Percentiles rank a stretch among this genome's conserved stretches.
Conservation (phyloP, 1,284 basidiomycete species). For the Ceratobasidium sp. region DNA sequence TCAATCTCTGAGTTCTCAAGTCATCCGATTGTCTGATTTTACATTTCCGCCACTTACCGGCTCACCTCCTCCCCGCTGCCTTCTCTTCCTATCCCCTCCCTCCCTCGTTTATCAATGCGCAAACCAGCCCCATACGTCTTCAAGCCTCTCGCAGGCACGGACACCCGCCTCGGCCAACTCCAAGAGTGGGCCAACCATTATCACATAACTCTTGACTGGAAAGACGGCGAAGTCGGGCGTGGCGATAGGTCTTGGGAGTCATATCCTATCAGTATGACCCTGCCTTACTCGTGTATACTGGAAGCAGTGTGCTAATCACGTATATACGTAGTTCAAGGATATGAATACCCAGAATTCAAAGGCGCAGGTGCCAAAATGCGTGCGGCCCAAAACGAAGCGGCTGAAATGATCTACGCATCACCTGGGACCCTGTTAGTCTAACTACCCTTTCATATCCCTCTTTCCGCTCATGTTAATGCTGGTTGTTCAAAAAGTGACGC, state of each 20-base stretch:
- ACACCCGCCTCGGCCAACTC: slow-evolving; percentile 3
- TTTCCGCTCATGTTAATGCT: no score
- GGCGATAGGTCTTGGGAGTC: background rate
- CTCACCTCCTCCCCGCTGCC: no score
- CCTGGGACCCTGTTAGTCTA: slow-evolving; percentile 22
- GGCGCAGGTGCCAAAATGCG: background rate
- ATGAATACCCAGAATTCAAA: slow-evolving; percentile 8
- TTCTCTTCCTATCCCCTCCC: no score
- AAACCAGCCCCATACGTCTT: background rate
- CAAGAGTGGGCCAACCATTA: slow-evolving; percentile 26
- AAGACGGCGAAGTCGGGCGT: background rate
- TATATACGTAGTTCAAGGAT: slow-evolving; percentile 24
- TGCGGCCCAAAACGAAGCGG: background rate
- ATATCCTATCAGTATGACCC: slow-evolving; percentile 27
- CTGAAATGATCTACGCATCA: slow-evolving; percentile 9
- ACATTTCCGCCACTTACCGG: no score
- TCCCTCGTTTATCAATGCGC: background rate
- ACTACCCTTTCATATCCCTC: no score
- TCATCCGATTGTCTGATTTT: no score
- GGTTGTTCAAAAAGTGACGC: no score
- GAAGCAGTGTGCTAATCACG: background rate
- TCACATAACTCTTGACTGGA: background rate
- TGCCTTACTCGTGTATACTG: background rate
- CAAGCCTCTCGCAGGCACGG: background rate
- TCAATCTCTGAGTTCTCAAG: no score